Conservation (phyloP, 768 basidiomycete genomes). For the Terana coerulea region DNA sequence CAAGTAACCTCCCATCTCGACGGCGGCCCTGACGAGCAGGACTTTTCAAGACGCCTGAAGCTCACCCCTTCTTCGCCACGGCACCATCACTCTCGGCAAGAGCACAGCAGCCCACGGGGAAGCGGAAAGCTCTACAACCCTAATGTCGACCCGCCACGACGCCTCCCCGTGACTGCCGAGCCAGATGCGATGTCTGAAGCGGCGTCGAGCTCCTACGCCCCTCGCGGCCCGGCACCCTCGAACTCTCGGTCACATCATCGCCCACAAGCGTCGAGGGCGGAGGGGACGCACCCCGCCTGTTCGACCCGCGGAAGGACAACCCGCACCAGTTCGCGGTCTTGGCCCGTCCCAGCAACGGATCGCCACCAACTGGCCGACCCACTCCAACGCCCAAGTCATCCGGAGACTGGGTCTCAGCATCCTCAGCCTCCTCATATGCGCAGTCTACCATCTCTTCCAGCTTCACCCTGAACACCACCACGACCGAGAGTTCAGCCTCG, state of each 20-base stretch:
- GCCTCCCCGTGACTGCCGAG: slow-evolving; percentile 55
- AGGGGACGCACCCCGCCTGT: slow-evolving; percentile 44
- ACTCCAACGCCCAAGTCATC: slow-evolving; percentile 57
- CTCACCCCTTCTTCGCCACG: slow-evolving; percentile 49
- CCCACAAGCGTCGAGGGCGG: slow-evolving; percentile 34
- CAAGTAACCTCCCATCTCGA: slow-evolving; percentile 42
- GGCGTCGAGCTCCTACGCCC: slow-evolving; percentile 46
- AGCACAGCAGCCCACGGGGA: slow-evolving; percentile 25
- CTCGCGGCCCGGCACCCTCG: slow-evolving; percentile 28
- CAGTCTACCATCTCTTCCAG: slow-evolving; percentile 62
- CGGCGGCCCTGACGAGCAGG: slow-evolving; percentile 62
- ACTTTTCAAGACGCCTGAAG: slow-evolving; percentile 68
- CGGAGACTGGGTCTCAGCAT: slow-evolving; percentile 69
- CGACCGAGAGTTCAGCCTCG: slow-evolving; percentile 73
- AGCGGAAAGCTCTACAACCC: slow-evolving; percentile 66
- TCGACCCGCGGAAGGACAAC: slow-evolving; percentile 89
- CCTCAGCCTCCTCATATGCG: slow-evolving; percentile 72
- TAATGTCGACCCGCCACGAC: slow-evolving; percentile 56
- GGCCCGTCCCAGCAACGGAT: slow-evolving; percentile 32
- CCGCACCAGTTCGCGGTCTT: slow-evolving; percentile 79
- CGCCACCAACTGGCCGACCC: slow-evolving; percentile 30
- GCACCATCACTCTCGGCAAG: slow-evolving; percentile 29
- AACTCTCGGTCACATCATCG: slow-evolving; percentile 26
- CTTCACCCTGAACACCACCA: slow-evolving; percentile 70
- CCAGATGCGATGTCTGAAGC: slow-evolving; percentile 62